Base-by-base conservation (phyloP, 352 stramenopile species). In the Blastocystis sp. region DNA sequence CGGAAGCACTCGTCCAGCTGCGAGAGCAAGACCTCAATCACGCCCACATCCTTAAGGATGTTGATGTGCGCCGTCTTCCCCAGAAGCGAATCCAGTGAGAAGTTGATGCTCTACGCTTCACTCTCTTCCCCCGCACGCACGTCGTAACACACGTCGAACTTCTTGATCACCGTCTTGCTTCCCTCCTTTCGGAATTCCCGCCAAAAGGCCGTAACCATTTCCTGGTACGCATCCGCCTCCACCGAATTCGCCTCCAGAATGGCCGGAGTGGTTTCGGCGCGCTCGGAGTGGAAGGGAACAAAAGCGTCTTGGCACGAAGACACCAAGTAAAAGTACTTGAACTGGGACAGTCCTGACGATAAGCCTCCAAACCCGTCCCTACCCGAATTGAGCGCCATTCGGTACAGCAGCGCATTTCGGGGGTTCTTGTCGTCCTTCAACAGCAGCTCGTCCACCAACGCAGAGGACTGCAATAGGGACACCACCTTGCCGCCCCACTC, bases 81-180 rank as follows among this genome's bases (percentile, higher is more conserved):
- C 4, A 84, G 67, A 14, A 84, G 28, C n/a, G 74, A 84, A 45
- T 69, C 74, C 21, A 84, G 61, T 9, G 74, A 84, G 11, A 84
- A 61, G 40, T 62, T 43, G 40, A 84, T 69, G 69, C 66, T 84
- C 74, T 84, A 84, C 43, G 14, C 17, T 1, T 67, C 74, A 67
- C 34, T 59, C n/a, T 23, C 52, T 56, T 53, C 61, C 19, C 10
- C 59, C 9, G 14, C 14, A 34, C 74, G 2, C 53, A 84, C 74
- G 59, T 84, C 74, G 69, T 84, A 84, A 52, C 66, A 67, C 34
- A 84, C 74, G 43, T 84, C 74, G 52, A 84, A 84, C 45, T 84
- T 84, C 56, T 84, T 84, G 11, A 84, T 59, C 56, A 69, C 66
- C 10, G 60, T 62, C 21, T 45, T 23, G 28, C 43, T 41, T 0